phyloP scores from a whole-genome alignment of 208 protist genomes.

The Cochliopodium minus region DNA sequence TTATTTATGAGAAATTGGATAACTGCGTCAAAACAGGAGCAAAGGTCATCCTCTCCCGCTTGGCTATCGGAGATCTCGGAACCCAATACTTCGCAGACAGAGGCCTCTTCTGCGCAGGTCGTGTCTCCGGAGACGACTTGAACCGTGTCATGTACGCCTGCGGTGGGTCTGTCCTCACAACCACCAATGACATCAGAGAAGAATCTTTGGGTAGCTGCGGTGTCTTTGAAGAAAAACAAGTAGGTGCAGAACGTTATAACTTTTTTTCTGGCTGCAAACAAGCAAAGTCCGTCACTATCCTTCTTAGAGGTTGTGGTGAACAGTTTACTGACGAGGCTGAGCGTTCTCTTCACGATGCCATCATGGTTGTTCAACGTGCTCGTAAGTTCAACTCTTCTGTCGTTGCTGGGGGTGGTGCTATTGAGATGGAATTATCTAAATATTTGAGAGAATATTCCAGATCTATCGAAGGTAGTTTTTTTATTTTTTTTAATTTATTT shows the following conservation, averaged over 20 bases:
- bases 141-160: slow-evolving; percentile 79
- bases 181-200: slow-evolving; percentile 75
- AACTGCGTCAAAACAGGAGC: slow-evolving; percentile 90
- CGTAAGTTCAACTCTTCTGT: slow-evolving; percentile 84
- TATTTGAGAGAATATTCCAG: slow-evolving; percentile 81
- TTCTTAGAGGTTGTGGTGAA: slow-evolving; percentile 88
- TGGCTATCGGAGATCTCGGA: slow-evolving; percentile 98
- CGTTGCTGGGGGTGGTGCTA: slow-evolving; percentile 96
- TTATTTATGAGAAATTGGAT: slow-evolving; percentile 99
- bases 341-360: slow-evolving; percentile 97
- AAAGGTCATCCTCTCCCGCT: slow-evolving; percentile 90
- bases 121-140: slow-evolving; percentile 86
- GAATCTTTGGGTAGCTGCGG: slow-evolving; percentile 81
- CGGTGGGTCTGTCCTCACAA: slow-evolving; percentile 86
- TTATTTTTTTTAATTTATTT: no score
- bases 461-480: no score
- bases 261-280: slow-evolving; percentile 91
- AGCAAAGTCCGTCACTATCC: slow-evolving; percentile 66
- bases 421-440: slow-evolving; percentile 98
- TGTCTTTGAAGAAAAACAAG: slow-evolving; percentile 94
- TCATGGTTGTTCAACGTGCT: slow-evolving; percentile 95
- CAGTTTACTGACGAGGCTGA: slow-evolving; percentile 99
- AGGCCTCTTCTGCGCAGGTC: slow-evolving; percentile 97
- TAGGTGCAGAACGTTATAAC: slow-evolving; percentile 94
- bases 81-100: slow-evolving; percentile 99